Base-by-base conservation (phyloP, 1,139 yeast genomes). In the Yamadazyma jaroonii region DNA sequence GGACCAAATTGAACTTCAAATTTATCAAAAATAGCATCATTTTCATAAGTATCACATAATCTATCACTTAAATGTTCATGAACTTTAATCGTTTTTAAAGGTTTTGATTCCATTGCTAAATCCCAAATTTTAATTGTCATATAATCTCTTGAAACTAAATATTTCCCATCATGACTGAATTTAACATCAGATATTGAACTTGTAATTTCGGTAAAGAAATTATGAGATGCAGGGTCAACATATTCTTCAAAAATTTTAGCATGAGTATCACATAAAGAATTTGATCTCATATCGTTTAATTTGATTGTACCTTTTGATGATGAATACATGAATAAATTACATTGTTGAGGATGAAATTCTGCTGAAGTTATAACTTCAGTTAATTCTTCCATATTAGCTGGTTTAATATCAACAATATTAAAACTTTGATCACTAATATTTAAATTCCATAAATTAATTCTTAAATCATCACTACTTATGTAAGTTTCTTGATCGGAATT, bases 121-220 rank as follows among this genome's bases (percentile, higher is more conserved):
- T 94, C 99, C 99, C 99, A 92, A 52, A 94, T 85, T 64, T 92
- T 94, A 34, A 92, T 96, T 9, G 97, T 87, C 87, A 94, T 81
- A 61, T 92, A 94, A 68, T 94, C 99, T 60, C 99, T 81, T 31
- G 95, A 81, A 12, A 92, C 96, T 59, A 94, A 87, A 62, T 92
- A 89, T 54, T 95, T 76, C 36, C 99, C 99, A 61, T 92, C 90
- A 43, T 82, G 78, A 52, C 95, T 82, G 61, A 92, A 94, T 59
- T 90, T 85, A 42, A 90, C 95, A 67, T 94, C 98, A 17, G 95
- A 83, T 46, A 94, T 94, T 34, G 95, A 84, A 27, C 95, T 83
- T 2, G 98, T 94, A 57, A 94, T 92, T 63, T 94, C 99, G 5
- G 98, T 90, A 67, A 94, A 94, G 61, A 94, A 94, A 56, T 94